A percentile compares a stretch with the other conserved stretches of the same genome.
These are phyloP conservation scores for Ochetophila trinervis DNA, from an alignment of 306 rosid genomes.

Conservation along the genomic window DNA sequence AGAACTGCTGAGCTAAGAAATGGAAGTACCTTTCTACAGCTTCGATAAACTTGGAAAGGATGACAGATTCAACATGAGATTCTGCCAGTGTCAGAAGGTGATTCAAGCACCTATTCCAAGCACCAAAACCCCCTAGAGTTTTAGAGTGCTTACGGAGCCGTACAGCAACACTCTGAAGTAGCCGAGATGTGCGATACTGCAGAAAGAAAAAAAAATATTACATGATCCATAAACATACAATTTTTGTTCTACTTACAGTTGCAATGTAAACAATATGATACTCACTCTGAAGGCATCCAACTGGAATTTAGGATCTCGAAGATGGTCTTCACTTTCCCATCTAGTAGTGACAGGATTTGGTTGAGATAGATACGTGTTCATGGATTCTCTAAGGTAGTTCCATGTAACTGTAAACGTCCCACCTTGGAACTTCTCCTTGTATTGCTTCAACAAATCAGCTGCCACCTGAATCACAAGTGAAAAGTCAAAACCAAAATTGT, in stretches of 20 bases:
- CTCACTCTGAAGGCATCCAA: slow-evolving; percentile 98
- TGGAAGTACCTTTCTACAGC: slow-evolving; percentile 67
- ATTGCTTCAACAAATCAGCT: slow-evolving; percentile 80
- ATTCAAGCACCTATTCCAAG: slow-evolving; percentile 97
- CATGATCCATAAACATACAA: slow-evolving; percentile 11
- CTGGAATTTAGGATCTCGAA: slow-evolving; percentile 89
- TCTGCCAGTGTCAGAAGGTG: slow-evolving; percentile 95
- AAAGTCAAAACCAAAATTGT: slow-evolving; percentile 14
- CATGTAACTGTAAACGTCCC: slow-evolving; percentile 87
- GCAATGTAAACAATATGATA: slow-evolving; percentile 17
- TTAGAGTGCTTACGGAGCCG: slow-evolving; percentile 84
- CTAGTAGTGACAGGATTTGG: slow-evolving; percentile 93
- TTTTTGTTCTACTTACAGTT: neutral
- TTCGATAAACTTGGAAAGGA: slow-evolving; percentile 87
- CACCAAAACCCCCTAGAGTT: slow-evolving; percentile 81
- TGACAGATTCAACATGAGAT: slow-evolving; percentile 86
- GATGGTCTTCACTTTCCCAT: slow-evolving; percentile 86
- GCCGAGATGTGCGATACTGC: slow-evolving; percentile 91
- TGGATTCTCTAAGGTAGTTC: slow-evolving; percentile 88
- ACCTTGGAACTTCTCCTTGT: slow-evolving; percentile 79
- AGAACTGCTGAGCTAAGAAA: slow-evolving; percentile 10
- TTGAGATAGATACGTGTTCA: slow-evolving; percentile 86
- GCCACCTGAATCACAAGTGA: slow-evolving; percentile 60
- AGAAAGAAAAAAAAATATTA: slow-evolving; percentile 28
- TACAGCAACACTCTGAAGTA: slow-evolving; percentile 88